Evolutionary conservation across 805 yeast genomes (phyloP).

Genomic region (Cyberlindnera mississippiensis): DNA sequence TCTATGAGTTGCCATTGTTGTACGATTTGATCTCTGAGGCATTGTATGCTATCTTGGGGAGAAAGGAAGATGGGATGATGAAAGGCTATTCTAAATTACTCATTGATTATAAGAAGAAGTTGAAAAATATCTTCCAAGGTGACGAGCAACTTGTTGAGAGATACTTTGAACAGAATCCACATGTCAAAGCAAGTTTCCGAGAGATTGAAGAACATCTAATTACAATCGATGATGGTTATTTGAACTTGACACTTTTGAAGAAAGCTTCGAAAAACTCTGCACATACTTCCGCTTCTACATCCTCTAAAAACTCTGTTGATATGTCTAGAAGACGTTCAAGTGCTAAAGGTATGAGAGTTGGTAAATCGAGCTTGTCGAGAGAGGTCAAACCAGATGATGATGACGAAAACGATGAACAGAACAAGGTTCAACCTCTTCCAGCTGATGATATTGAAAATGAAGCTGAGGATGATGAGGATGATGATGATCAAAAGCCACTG

Average conservation of each 20-base stretch:
- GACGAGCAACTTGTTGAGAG: slow-evolving; percentile 24
- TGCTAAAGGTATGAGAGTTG: slow-evolving; percentile 11
- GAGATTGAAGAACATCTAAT: slow-evolving; percentile 53
- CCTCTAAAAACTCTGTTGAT: slow-evolving; percentile 12
- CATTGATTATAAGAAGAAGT: slow-evolving; percentile 23
- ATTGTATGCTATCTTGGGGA: slow-evolving; percentile 63
- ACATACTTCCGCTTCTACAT: slow-evolving; percentile 15
- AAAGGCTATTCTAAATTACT: slow-evolving; percentile 28
- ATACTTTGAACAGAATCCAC: slow-evolving; percentile 27
- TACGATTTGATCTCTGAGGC: slow-evolving; percentile 68
- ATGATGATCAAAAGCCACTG: background rate
- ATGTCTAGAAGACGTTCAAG: slow-evolving; percentile 11
- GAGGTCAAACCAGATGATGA: slow-evolving; percentile 26
- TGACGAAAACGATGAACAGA: slow-evolving; percentile 13
- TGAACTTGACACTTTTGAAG: slow-evolving; percentile 51
- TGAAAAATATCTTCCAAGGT: slow-evolving; percentile 21
- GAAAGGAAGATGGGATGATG: slow-evolving; percentile 50
- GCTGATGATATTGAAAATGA: slow-evolving; percentile 13
- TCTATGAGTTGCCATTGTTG: slow-evolving; percentile 64
- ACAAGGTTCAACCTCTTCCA: background rate
- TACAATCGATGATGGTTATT: slow-evolving; percentile 61
- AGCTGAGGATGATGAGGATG: slow-evolving; percentile 12
- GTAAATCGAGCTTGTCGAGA: slow-evolving; percentile 25
- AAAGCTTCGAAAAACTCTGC: slow-evolving; percentile 35
- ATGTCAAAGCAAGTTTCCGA: slow-evolving; percentile 33